Evolutionary conservation across 768 basidiomycete species (phyloP).

Genomic region (Suillus placidus): DNA sequence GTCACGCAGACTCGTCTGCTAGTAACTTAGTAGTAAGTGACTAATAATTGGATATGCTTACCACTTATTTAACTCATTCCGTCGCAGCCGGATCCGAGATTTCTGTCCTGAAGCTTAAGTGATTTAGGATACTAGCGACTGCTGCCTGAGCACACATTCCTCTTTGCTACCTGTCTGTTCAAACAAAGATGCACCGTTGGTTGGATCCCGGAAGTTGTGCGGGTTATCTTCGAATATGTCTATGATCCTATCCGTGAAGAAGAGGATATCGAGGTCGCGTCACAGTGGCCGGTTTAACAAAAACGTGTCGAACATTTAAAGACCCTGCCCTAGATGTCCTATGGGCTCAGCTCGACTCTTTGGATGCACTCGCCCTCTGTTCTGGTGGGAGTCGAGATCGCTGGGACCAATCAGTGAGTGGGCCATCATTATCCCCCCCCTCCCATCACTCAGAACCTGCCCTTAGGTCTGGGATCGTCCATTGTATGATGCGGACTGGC

Average conservation of each 20-base stretch:
- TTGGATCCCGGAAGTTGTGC: conserved; percentile 21
- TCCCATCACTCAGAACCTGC: not conserved
- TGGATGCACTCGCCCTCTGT: conserved; percentile 5
- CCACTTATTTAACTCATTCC: not conserved
- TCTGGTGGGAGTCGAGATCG: not conserved
- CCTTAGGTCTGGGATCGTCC: not conserved
- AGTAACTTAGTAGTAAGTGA: not conserved
- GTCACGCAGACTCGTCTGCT: not conserved
- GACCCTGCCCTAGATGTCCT: conserved; percentile 8
- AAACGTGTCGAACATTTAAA: conserved; percentile 12
- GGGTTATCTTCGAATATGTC: conserved; percentile 26
- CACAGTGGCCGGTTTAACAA: conserved; percentile 7
- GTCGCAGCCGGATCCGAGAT: not conserved
- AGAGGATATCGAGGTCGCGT: not conserved
- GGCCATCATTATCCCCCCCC: not conserved
- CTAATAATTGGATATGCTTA: not conserved
- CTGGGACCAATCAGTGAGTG: not conserved
- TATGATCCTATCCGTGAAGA: conserved; percentile 5
- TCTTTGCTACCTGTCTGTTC: not conserved
- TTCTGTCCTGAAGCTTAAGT: not conserved
- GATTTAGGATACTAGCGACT: not conserved
- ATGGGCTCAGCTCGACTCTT: conserved; percentile 6
- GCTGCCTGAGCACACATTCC: not conserved
- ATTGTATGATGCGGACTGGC: conserved; percentile 1
- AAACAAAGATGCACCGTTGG: not conserved